These are phyloP conservation scores for Plasmodium adleri DNA, from an alignment of 169 alveolate species.

Conservation along the genomic window DNA sequence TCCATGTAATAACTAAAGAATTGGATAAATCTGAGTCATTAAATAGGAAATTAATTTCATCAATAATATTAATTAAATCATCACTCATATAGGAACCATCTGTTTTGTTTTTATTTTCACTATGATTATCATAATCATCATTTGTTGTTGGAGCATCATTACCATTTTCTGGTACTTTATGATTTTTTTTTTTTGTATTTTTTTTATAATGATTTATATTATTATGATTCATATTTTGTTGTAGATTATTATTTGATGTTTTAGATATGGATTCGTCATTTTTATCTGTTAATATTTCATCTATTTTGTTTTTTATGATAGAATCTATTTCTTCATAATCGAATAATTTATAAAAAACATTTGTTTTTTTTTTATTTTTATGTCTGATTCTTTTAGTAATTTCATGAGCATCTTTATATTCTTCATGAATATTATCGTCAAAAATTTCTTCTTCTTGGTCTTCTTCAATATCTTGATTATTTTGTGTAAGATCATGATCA, in stretches of 20 bases:
- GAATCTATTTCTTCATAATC: conserved; percentile 51
- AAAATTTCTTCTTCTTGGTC: not conserved
- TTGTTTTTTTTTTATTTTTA: conserved; percentile 60
- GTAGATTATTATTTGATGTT: not conserved
- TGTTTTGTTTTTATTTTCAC: conserved; percentile 9
- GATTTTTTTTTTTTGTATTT: not conserved
- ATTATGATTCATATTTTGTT: not conserved
- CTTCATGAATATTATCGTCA: conserved; percentile 37
- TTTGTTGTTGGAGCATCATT: not conserved
- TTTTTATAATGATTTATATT: not conserved
- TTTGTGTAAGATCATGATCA: conserved; percentile 4
- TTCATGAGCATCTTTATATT: conserved; percentile 45
- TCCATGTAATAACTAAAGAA: conserved; percentile 69
- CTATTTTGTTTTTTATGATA: conserved; percentile 44
- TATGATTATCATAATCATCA: not conserved
- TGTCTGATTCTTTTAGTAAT: conserved; percentile 62
- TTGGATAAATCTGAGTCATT: conserved; percentile 50
- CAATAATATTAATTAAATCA: conserved; percentile 54
- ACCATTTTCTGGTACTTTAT: not conserved
- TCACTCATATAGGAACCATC: conserved; percentile 30
- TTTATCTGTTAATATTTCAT: conserved; percentile 44
- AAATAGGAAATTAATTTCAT: conserved; percentile 70
- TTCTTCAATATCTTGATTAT: conserved; percentile 7
- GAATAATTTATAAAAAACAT: conserved; percentile 59
- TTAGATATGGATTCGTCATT: conserved; percentile 31